Conservation (phyloP, 139 green algal genomes). For the Trebouxia sp. region DNA sequence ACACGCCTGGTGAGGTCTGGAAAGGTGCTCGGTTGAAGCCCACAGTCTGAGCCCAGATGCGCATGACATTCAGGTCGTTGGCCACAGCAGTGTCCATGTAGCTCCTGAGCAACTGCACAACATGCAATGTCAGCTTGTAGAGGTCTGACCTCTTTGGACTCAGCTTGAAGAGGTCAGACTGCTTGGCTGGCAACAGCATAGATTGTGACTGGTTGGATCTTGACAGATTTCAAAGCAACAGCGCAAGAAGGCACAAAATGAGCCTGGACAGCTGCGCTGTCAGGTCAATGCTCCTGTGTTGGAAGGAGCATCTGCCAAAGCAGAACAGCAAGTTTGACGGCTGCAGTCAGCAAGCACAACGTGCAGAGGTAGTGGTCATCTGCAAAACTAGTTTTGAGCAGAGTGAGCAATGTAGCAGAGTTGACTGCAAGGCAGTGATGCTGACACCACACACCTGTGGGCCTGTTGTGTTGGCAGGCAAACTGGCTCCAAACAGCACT, state of each 20-base stretch:
- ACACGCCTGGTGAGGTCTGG: constrained; percentile 46
- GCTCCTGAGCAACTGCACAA: constrained; percentile 43
- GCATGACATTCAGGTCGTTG: constrained; percentile 49
- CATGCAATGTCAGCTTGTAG: background rate
- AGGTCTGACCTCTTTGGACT: background rate
- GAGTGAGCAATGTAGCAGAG: background rate
- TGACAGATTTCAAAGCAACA: background rate
- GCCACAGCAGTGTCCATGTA: constrained; percentile 44
- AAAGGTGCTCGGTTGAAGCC: constrained; percentile 29
- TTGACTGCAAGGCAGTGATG: background rate
- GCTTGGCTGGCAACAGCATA: background rate
- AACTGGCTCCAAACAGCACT: constrained; percentile 48
- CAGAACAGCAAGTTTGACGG: background rate
- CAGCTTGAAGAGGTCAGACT: background rate
- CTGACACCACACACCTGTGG: constrained; percentile 20
- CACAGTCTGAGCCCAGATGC: constrained; percentile 49
- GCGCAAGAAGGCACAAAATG: background rate
- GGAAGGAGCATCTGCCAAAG: no score
- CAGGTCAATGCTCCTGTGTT: background rate
- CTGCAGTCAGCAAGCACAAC: background rate
- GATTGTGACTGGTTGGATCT: background rate
- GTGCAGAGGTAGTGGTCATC: background rate
- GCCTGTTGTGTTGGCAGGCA: constrained; percentile 44
- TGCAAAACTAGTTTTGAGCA: background rate
- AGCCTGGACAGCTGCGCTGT: background rate